Evolutionary conservation across 140 eudicot species (phyloP).

Genomic region (Cichorium intybus): DNA sequence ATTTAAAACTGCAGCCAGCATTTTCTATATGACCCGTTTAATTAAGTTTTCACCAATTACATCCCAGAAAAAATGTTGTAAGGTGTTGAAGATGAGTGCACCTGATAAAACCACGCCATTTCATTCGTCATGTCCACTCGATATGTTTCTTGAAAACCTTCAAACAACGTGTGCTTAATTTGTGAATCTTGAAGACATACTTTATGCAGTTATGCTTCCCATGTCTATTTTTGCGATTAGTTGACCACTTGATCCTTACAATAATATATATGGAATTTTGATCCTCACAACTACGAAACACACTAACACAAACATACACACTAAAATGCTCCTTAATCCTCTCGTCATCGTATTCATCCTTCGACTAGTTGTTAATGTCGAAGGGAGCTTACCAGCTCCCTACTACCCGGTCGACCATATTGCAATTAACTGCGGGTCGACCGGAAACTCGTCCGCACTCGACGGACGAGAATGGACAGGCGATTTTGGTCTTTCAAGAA

Average conservation of each 20-base stretch:
- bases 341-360: too few species aligned
- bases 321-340: too few species aligned
- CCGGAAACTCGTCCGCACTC: conserved; percentile 34
- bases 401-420: conserved; percentile 38
- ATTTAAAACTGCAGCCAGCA: too few species aligned
- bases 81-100: too few species aligned
- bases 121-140: too few species aligned
- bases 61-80: too few species aligned
- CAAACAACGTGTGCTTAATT: not conserved
- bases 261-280: not conserved
- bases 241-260: not conserved
- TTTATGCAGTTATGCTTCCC: not conserved
- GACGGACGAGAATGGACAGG: conserved; percentile 47
- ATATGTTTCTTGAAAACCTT: too few species aligned
- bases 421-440: conserved; percentile 50
- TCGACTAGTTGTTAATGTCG: too few species aligned
- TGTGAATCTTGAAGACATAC: not conserved
- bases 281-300: not conserved
- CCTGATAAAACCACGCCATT: too few species aligned
- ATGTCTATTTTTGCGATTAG: not conserved
- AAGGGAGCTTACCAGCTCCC: conserved; percentile 29
- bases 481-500: conserved; percentile 22
- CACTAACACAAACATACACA: not conserved
- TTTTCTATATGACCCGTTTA: too few species aligned
- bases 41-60: too few species aligned